Conservation (phyloP, 495 filamentous ascomycete genomes). For the Annulohypoxylon nitens region DNA sequence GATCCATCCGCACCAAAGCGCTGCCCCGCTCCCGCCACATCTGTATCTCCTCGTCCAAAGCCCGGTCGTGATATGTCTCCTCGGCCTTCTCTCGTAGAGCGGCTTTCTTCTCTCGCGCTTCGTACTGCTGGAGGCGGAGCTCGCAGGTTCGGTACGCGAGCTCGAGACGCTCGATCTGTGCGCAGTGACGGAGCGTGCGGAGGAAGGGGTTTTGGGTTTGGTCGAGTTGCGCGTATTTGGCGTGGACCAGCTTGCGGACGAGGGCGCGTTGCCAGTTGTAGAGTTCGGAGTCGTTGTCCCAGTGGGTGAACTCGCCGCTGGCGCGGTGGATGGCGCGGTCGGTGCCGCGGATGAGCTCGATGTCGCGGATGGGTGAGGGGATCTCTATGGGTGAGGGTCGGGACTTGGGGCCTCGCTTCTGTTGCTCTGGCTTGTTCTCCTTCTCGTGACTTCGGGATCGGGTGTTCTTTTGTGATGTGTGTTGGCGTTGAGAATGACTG, state of each 20-base stretch:
- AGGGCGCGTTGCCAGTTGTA: slow-evolving; percentile 6
- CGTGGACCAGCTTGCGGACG: not conserved
- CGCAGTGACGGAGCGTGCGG: not conserved
- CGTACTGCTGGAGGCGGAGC: not conserved
- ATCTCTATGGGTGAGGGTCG: not conserved
- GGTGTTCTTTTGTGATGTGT: too few species aligned
- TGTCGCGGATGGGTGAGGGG: too few species aligned
- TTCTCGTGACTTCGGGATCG: too few species aligned
- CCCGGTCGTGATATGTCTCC: not conserved
- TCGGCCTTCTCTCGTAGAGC: not conserved
- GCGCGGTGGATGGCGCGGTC: not conserved
- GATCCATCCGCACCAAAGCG: too few species aligned
- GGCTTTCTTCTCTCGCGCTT: not conserved
- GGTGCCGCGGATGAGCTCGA: not conserved
- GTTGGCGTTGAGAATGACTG: too few species aligned
- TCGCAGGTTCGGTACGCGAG: not conserved
- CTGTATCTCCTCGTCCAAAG: too few species aligned
- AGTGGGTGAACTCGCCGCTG: not conserved
- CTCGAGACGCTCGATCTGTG: not conserved
- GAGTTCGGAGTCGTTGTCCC: not conserved
- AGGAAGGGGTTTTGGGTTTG: not conserved
- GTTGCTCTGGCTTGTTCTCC: too few species aligned
- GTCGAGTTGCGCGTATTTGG: slow-evolving; percentile 21
- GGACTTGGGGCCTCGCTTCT: not conserved
- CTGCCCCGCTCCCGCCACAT: too few species aligned